Evolutionary conservation across 495 filamentous ascomycete genomes (phyloP).

Genomic region (Aspergillus nidulans): DNA sequence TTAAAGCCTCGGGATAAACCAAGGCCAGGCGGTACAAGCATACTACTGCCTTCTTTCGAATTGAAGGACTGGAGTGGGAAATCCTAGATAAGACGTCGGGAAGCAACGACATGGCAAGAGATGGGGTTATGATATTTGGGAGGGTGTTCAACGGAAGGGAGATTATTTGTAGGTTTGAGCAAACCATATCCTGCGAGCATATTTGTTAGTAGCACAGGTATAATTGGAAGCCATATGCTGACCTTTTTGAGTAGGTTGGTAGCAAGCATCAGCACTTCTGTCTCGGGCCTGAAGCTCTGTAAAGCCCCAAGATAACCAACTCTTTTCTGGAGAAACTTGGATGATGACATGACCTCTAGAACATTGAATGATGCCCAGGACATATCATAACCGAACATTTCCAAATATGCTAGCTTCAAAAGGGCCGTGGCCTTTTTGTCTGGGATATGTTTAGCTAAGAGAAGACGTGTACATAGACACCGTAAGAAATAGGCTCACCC

Average conservation of each 20-base stretch:
- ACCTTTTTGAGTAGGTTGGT: conserved; percentile 97
- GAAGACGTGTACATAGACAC: background rate
- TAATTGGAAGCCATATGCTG: background rate
- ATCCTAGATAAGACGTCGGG: conserved; percentile 82
- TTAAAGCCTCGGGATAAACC: conserved; percentile 90
- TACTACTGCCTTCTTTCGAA: conserved; percentile 92
- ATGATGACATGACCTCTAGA: conserved; percentile 94
- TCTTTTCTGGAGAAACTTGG: conserved; percentile 90
- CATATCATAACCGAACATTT: conserved; percentile 99
- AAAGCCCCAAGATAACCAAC: conserved; percentile 95
- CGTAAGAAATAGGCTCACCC: conserved; percentile 46
- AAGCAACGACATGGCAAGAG: conserved; percentile 81
- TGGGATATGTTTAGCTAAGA: conserved; percentile 33
- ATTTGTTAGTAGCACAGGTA: conserved; percentile 13
- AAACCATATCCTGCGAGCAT: conserved; percentile 65
- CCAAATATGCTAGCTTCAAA: conserved; percentile 90
- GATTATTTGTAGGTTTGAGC: conserved; percentile 67
- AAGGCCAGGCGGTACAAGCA: conserved; percentile 88
- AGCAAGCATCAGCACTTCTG: conserved; percentile 95
- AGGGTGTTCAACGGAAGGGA: conserved; percentile 80
- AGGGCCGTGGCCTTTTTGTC: conserved; percentile 95
- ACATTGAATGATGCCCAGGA: conserved; percentile 99
- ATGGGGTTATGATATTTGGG: conserved; percentile 87
- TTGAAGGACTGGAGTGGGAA: conserved; percentile 71
- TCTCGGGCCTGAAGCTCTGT: conserved; percentile 92